Percentiles rank a stretch among this genome's conserved stretches.
Evolutionary conservation across 345 rosid genomes (phyloP).

Genomic region (Euphorbia peplus): DNA sequence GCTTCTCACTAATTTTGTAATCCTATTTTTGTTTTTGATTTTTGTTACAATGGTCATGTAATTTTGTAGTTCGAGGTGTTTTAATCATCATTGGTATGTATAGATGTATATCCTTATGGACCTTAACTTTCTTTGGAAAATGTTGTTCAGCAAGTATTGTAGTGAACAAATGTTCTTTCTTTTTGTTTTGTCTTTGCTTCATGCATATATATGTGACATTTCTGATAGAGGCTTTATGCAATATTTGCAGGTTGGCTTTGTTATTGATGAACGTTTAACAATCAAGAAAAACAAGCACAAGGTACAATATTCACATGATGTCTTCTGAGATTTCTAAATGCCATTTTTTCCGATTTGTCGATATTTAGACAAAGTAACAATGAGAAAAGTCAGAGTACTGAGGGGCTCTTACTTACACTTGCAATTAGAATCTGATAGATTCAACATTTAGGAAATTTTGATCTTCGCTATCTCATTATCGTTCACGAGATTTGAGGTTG

Average conservation of each 20-base stretch:
- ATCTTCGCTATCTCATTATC: not conserved
- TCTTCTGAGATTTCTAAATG: not conserved
- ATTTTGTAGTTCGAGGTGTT: not conserved
- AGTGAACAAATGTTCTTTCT: not conserved
- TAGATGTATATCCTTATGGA: not conserved
- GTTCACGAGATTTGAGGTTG: not conserved
- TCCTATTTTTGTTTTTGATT: not conserved
- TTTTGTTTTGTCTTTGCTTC: not conserved
- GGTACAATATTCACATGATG: conserved; percentile 31
- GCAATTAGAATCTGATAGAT: not conserved
- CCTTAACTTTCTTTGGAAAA: not conserved
- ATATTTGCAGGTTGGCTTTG: conserved; percentile 66
- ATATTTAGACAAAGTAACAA: not conserved
- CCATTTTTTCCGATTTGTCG: not conserved
- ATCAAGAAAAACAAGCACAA: conserved; percentile 73
- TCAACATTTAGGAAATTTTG: not conserved
- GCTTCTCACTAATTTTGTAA: not conserved
- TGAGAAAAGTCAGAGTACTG: not conserved
- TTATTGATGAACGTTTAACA: conserved; percentile 78
- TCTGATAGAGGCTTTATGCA: conserved; percentile 1
- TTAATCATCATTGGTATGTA: not conserved
- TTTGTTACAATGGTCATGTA: not conserved
- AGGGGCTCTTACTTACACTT: not conserved
- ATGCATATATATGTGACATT: not conserved
- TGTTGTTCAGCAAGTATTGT: not conserved